phyloP scores from a whole-genome alignment of 148 eudicot species.

The Beta vulgaris region DNA sequence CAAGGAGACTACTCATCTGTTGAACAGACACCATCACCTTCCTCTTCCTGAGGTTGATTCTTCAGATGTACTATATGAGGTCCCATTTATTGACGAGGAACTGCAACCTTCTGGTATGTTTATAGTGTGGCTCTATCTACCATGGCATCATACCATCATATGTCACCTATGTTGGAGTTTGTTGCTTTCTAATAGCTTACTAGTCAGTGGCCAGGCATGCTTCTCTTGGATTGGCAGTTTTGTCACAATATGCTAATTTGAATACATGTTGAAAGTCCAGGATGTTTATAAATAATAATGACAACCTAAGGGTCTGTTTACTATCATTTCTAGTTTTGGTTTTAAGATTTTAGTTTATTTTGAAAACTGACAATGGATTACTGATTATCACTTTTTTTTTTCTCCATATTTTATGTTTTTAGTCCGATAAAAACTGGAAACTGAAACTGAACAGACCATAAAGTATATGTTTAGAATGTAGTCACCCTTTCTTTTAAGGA shows the following conservation, averaged over 20 bases:
- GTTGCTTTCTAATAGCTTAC: background rate
- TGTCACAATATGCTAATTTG: background rate
- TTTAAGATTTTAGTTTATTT: no score
- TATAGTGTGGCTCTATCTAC: conserved; percentile 18
- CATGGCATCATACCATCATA: background rate
- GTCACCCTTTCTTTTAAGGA: background rate
- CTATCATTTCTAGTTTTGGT: no score
- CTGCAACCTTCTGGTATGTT: conserved; percentile 50
- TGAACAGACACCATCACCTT: conserved; percentile 18
- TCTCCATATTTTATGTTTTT: no score
- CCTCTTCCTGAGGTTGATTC: conserved; percentile 38
- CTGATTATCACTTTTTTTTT: no score
- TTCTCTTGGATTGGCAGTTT: background rate
- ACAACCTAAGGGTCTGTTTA: no score
- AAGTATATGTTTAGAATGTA: background rate
- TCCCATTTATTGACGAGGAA: conserved; percentile 56
- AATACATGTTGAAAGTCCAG: background rate
- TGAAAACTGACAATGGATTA: no score
- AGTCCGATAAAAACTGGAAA: no score
- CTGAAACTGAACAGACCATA: no score
- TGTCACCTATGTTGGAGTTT: background rate
- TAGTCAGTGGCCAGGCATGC: background rate
- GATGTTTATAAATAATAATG: no score
- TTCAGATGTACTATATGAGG: conserved; percentile 51
- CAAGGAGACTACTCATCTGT: conserved; percentile 44